phyloP scores from a whole-genome alignment of 257 asterid species.

The Solanum peruvianum region DNA sequence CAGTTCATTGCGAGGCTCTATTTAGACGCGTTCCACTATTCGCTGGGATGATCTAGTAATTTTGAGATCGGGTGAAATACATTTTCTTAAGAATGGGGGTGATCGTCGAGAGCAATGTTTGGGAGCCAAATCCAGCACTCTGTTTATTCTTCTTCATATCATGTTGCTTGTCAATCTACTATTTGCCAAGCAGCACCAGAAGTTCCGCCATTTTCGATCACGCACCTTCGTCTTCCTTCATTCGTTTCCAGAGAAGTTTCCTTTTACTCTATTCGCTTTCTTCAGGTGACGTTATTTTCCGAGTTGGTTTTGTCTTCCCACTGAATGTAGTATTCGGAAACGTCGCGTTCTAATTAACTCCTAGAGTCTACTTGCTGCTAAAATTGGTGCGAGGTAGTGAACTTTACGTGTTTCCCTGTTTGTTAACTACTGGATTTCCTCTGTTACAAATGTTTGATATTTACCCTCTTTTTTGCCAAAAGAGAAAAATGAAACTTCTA shows the following conservation, averaged over 20 bases:
- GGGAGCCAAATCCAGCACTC: conserved; percentile 65
- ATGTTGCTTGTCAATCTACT: conserved; percentile 46
- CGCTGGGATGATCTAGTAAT: background rate
- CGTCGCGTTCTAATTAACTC: background rate
- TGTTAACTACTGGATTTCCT: background rate
- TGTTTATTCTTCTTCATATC: conserved; percentile 40
- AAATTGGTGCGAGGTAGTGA: background rate
- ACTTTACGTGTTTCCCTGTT: background rate
- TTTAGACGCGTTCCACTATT: background rate
- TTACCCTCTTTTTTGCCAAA: background rate
- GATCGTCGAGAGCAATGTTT: conserved; percentile 55
- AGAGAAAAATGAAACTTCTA: background rate
- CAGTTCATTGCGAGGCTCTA: background rate
- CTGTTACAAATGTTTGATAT: background rate
- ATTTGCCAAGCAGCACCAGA: conserved; percentile 24
- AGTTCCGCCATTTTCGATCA: conserved; percentile 48
- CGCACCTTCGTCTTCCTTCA: conserved; percentile 35
- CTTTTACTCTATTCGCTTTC: conserved; percentile 57
- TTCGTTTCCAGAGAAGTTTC: conserved; percentile 54
- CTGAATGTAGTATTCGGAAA: background rate
- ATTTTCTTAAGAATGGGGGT: conserved; percentile 49
- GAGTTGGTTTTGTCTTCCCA: background rate
- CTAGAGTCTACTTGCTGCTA: background rate
- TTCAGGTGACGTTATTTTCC: conserved; percentile 38
- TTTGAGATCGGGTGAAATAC: background rate